Evolutionary conservation across 129 eudicot genomes (phyloP), one percentile per base, ranked within the genome.

Genomic region (Chrysanthemum lavandulifolium): DNA sequence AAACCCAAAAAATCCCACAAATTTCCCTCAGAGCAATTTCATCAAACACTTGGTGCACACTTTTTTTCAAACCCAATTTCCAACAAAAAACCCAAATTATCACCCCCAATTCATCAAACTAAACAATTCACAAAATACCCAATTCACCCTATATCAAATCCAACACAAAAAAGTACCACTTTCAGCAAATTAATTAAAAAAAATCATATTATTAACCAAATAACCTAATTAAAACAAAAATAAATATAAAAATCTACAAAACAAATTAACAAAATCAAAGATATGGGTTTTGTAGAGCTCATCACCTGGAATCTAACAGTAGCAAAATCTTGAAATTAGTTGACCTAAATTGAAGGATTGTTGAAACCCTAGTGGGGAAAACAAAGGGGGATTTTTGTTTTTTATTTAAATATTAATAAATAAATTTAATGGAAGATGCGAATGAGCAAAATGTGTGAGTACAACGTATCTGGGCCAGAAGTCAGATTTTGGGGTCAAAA

Each of bases 291-390:
- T 33, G 16, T 51, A 10, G 67, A 50, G 50, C 36, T 49, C 1
- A 51, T 68, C 55, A 90, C 95, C 91, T 86, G 83, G 82, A 58
- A 85, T 83, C 88, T 23, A 79, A 82, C 80, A 60, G 84, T 76
- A 31, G 61, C 87, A 65, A 76, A 75, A 58, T 85, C 89, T 13
- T 84, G 84, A 31, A 77, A 62, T 27, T 68, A 61, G 12, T 58
- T 10, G 29, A 48, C 53, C 43, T 43, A 6, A 3, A 55, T 5
- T 15, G 72, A 67, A 11, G 51, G 19, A 73, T 27, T 61, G 55
- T 65, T 50, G 56, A 65, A 66, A 52, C 75, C 75, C 76, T 75
- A 69, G 77, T 64, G 75, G 13, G 58, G 36, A 4, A 43, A 60
- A 49, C 15, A 33, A 62, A 13, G 16, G 58, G 72, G 74, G 73